phyloP scores from a whole-genome alignment of 164 flowering plant species.

The Dillenia turbinata region DNA sequence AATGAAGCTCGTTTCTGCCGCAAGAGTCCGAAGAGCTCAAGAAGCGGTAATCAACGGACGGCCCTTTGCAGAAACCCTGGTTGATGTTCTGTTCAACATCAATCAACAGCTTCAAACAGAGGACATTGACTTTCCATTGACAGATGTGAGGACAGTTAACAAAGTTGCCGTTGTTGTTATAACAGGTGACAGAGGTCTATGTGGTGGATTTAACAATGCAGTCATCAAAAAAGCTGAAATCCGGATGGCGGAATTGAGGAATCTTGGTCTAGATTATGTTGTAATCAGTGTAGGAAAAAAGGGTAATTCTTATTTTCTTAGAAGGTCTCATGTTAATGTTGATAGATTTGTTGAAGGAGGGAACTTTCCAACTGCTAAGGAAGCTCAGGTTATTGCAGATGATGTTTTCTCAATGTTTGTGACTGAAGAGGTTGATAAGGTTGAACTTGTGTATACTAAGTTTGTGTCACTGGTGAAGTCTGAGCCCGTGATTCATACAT shows the following conservation, averaged over 20 bases:
- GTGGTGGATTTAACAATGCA: constrained; percentile 69
- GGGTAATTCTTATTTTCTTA: constrained; percentile 64
- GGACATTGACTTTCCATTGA: constrained; percentile 63
- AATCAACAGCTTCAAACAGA: constrained; percentile 60
- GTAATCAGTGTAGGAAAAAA: constrained; percentile 79
- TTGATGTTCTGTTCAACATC: constrained; percentile 53
- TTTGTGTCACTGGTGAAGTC: constrained; percentile 75
- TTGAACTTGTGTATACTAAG: constrained; percentile 79
- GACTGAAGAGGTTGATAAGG: constrained; percentile 87
- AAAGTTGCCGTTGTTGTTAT: constrained; percentile 78
- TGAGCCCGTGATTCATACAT: constrained; percentile 70
- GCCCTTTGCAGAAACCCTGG: constrained; percentile 72
- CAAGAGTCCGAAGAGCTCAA: constrained; percentile 82
- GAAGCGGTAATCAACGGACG: constrained; percentile 84
- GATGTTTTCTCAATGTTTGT: constrained; percentile 75
- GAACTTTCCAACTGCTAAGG: constrained; percentile 70
- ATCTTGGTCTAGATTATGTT: constrained; percentile 48
- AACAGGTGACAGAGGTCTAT: constrained; percentile 87
- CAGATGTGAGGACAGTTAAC: constrained; percentile 60
- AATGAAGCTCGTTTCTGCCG: constrained; percentile 92
- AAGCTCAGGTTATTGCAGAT: constrained; percentile 85
- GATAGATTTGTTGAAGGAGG: constrained; percentile 57
- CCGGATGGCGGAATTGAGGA: constrained; percentile 54
- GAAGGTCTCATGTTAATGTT: constrained; percentile 42
- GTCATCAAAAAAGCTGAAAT: constrained; percentile 59